Percentiles rank a stretch among this genome's conserved stretches.
These are phyloP conservation scores for Cenchrus fungigraminus DNA, from an alignment of 176 grass and related monocot genomes.

Conservation along the genomic window DNA sequence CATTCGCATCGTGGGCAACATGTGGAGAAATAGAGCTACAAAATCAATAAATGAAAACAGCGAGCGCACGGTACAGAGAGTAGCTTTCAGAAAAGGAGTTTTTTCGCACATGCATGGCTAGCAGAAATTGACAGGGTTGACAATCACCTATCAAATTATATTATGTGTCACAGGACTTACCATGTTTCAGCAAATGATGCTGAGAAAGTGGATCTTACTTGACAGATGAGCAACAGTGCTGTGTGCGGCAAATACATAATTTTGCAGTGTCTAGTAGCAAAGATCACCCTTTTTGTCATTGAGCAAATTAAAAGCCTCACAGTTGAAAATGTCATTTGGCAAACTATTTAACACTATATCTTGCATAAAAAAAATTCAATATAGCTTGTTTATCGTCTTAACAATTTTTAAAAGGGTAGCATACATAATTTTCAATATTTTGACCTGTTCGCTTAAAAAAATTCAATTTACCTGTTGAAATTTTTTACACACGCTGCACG, in stretches of 20 bases:
- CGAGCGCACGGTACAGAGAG: not conserved
- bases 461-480: not conserved
- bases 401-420: not conserved
- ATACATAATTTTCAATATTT: not conserved
- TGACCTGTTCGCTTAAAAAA: not conserved
- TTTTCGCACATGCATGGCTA: not conserved
- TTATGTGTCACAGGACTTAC: not conserved
- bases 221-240: not conserved
- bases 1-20: slow-evolving; percentile 18
- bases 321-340: not conserved
- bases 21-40: not conserved
- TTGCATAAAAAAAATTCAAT: too few species aligned
- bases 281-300: not conserved
- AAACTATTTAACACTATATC: not conserved
- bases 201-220: not conserved
- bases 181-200: not conserved
- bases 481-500: not conserved
- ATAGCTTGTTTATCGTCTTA: too few species aligned
- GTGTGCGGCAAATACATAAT: not conserved
- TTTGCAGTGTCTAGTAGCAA: not conserved
- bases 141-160: not conserved
- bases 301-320: not conserved
- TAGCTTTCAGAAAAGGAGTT: not conserved
- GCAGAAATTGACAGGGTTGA: not conserved
- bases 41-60: not conserved